Percentiles rank a stretch among this genome's conserved stretches.
Evolutionary conservation across 2,329 filamentous ascomycete species (phyloP).

Genomic region (Botrytis squamosa): DNA sequence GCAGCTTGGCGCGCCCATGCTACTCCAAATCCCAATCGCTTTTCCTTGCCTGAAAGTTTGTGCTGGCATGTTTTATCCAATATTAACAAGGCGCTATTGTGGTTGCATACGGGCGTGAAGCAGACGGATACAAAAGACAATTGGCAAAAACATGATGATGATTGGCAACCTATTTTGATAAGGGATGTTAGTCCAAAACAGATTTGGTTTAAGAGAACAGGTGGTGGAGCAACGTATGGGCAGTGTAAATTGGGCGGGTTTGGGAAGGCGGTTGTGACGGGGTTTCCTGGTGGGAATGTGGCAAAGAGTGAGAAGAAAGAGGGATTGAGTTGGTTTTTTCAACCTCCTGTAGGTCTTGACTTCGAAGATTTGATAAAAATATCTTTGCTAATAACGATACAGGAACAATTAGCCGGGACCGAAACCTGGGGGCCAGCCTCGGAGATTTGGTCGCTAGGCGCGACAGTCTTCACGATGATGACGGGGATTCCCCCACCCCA

Average conservation of each 20-base stretch:
- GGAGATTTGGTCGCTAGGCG: constrained; percentile 36
- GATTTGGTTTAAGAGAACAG: constrained; percentile 51
- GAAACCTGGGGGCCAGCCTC: constrained; percentile 26
- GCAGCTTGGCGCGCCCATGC: constrained; percentile 30
- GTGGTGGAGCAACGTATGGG: constrained; percentile 51
- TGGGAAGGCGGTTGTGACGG: constrained; percentile 38
- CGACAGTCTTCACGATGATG: constrained; percentile 38
- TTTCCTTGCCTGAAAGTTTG: constrained; percentile 49
- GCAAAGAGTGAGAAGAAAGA: constrained; percentile 26
- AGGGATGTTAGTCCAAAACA: constrained; percentile 48
- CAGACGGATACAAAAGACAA: constrained; percentile 31
- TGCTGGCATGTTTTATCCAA: constrained; percentile 56
- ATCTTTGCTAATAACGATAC: background rate
- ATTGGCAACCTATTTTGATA: constrained; percentile 55
- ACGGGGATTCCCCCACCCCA: constrained; percentile 35
- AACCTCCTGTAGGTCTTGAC: background rate
- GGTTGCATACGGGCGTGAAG: constrained; percentile 51
- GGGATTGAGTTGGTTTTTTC: constrained; percentile 19
- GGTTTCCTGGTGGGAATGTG: constrained; percentile 24
- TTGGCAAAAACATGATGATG: constrained; percentile 38
- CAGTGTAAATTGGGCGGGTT: constrained; percentile 55
- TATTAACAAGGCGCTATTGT: constrained; percentile 50
- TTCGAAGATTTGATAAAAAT: fast-evolving
- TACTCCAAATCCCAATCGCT: constrained; percentile 32
- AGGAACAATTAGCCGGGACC: constrained; percentile 35